Conservation (phyloP, 768 basidiomycete genomes). For the Dacryopinax spathularia region DNA sequence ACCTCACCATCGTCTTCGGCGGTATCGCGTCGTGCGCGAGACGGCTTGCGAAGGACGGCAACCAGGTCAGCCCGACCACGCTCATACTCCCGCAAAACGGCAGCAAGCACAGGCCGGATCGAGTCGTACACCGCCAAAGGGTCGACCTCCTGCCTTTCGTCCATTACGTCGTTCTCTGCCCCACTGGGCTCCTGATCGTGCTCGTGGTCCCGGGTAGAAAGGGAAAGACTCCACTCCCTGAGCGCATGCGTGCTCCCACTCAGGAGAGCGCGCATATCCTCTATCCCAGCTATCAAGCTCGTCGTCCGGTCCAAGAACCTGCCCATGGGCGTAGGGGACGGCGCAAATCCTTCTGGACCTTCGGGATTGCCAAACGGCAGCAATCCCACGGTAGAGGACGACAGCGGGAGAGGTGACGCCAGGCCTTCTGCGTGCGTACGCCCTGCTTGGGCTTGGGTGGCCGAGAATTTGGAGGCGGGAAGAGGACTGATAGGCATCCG, state of each 20-base stretch:
- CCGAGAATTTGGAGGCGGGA: not conserved
- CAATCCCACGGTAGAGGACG: not conserved
- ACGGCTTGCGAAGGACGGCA: constrained; percentile 6
- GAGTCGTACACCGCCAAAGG: constrained; percentile 61
- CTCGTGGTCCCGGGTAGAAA: not conserved
- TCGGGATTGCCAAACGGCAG: no score
- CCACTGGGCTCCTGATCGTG: not conserved
- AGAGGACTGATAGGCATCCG: not conserved
- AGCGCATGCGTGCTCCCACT: constrained; percentile 23
- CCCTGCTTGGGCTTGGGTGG: not conserved
- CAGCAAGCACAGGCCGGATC: constrained; percentile 58
- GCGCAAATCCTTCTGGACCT: not conserved
- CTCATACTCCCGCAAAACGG: constrained; percentile 70
- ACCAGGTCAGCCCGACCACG: constrained; percentile 51
- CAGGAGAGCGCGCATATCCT: constrained; percentile 17
- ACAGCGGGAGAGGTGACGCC: not conserved
- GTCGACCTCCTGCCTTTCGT: not conserved
- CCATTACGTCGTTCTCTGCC: not conserved
- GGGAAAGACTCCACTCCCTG: not conserved
- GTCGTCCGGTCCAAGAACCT: not conserved
- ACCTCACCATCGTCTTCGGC: not conserved
- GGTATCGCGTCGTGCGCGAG: not conserved
- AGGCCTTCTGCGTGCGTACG: no score
- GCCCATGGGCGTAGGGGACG: not conserved
- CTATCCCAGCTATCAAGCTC: constrained; percentile 37